Evolutionary conservation across 2,329 filamentous ascomycete species (phyloP), one percentile per base, ranked within the genome.

Genomic region (Claviceps fusiformis): DNA sequence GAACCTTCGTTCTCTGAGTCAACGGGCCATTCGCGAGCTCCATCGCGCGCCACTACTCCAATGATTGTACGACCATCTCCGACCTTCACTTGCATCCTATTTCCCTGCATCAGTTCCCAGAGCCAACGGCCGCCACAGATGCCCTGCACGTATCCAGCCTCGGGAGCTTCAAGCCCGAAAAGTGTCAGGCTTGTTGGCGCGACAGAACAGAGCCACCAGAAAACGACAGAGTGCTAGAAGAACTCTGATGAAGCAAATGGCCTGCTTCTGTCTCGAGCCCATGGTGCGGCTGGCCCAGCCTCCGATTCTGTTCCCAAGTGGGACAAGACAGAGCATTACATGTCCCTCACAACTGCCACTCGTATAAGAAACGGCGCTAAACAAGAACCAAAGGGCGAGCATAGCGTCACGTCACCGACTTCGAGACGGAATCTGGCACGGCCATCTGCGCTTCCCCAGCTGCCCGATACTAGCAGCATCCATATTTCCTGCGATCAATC

Each of bases 1-100:
- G 91, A 96, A 55, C 80, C 78, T 6, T 79, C 89, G 17, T 95
- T 87, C 65, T 79, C 81, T 53, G 90, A 95, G 56, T 68, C 72
- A 5, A 64, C 72, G 60, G 76, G 73, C 59, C 74, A 79, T 56
- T 79, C 77, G 55, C 80, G 80, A 33, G 74, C 78, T 55, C 77
- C 75, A 58, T 87, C 85, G 11, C 78, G 85, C 65, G 83, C 85
- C 2, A 76, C 79, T 54, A 89, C 85, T 13, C 86, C 86, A 37
- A 80, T 87, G 78, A 76, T 79, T 72, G 81, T 85, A 82, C 71
- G 80, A 68, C 44, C 52, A 59, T 59, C 68, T 59, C 62, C 59
- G 61, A 61, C 68, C 58, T 73, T 60, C 54, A 61, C 50, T 57
- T 55, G 66, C 64, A 55, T 65, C 65, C 45, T 10, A 13, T 13